These are phyloP conservation scores for Thielaviopsis euricoi DNA, from an alignment of 2,329 filamentous ascomycete genomes.

Conservation along the genomic window DNA sequence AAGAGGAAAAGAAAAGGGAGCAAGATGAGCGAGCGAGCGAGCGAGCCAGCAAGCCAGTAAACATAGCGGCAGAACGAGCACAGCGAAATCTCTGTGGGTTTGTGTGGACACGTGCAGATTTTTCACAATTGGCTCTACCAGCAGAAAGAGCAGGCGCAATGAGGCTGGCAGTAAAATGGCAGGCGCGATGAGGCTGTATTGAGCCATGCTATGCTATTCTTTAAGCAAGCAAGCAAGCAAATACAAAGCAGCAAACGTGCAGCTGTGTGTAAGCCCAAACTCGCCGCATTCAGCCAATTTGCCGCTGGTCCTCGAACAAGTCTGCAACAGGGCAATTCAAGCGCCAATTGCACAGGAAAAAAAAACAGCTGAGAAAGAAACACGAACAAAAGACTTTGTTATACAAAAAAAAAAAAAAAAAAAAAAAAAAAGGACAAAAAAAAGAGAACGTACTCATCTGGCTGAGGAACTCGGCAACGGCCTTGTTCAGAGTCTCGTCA, in stretches of 20 bases:
- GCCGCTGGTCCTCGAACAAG: neutral
- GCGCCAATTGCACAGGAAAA: neutral
- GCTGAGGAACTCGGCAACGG: conserved; percentile 68
- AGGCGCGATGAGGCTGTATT: neutral
- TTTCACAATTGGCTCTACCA: neutral
- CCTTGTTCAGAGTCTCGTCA: conserved; percentile 59
- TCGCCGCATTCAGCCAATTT: neutral
- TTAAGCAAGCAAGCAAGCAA: too few relatives aligned
- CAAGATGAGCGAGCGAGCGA: neutral
- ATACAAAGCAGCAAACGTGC: neutral
- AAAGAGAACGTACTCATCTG: conserved; percentile 49
- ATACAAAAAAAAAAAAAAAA: neutral
- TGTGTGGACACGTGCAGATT: neutral
- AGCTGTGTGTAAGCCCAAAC: too few relatives aligned
- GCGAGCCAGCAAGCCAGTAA: too few relatives aligned
- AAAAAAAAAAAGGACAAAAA: neutral
- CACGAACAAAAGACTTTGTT: too few relatives aligned
- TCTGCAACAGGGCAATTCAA: neutral
- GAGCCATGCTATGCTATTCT: neutral
- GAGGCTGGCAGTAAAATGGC: neutral
- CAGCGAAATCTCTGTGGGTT: neutral
- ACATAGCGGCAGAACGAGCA: too few relatives aligned
- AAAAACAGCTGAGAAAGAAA: too few relatives aligned
- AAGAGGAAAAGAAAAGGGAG: neutral
- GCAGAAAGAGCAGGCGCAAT: neutral